These are phyloP conservation scores for Alternaria hordeiaustralica DNA, from an alignment of 2,329 filamentous ascomycete species.

Conservation along the genomic window DNA sequence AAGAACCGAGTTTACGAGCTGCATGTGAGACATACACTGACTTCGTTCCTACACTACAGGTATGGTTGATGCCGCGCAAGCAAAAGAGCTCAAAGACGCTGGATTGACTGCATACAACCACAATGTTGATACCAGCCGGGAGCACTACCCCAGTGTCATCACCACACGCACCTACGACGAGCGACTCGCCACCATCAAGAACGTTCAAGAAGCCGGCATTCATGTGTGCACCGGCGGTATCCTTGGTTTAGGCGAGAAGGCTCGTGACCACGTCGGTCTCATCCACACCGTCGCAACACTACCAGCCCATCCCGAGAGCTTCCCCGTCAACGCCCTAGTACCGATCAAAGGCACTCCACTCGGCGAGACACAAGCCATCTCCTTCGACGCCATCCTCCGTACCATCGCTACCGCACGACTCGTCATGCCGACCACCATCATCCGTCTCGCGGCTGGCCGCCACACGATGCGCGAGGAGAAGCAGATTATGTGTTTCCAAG, in stretches of 20 bases:
- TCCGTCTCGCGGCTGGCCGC: constrained; percentile 83
- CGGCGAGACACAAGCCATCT: constrained; percentile 72
- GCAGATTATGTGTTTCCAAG: constrained; percentile 87
- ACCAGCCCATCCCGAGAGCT: constrained; percentile 83
- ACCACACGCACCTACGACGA: constrained; percentile 88
- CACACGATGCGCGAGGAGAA: constrained; percentile 87
- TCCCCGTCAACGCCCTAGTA: constrained; percentile 89
- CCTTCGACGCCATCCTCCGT: constrained; percentile 78
- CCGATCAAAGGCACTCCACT: constrained; percentile 90
- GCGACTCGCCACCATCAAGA: constrained; percentile 76
- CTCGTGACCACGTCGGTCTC: constrained; percentile 80
- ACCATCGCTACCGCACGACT: constrained; percentile 85
- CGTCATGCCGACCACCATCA: constrained; percentile 84
- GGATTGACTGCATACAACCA: constrained; percentile 93
- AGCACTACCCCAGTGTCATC: constrained; percentile 87
- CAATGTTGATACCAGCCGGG: constrained; percentile 88
- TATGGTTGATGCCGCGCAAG: constrained; percentile 69
- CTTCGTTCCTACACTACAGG: neutral
- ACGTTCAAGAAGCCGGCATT: constrained; percentile 85
- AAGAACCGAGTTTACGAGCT: constrained; percentile 71
- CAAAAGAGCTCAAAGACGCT: constrained; percentile 79
- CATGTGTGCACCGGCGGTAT: constrained; percentile 92
- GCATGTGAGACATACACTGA: neutral
- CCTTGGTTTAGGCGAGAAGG: constrained; percentile 79
- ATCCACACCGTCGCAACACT: constrained; percentile 83